A percentile compares a stretch with the other conserved stretches of the same genome.
Evolutionary conservation across 2,329 filamentous ascomycete genomes (phyloP).

Genomic region (Curvularia hawaiiensis): DNA sequence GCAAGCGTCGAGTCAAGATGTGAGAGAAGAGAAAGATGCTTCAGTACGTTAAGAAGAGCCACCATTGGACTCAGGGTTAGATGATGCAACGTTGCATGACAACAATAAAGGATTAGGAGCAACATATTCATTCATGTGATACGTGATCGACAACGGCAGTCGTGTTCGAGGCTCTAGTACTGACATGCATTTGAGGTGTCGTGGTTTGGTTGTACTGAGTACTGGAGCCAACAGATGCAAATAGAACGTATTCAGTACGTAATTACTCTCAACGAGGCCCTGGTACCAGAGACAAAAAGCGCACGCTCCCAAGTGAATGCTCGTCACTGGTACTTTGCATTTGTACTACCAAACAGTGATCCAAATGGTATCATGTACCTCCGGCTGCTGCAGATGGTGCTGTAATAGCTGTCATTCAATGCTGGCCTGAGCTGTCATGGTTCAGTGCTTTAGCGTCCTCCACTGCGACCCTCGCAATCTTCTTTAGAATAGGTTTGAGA

Average conservation of each 20-base stretch:
- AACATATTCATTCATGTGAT: background rate
- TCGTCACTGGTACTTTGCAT: background rate
- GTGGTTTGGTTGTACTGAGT: background rate
- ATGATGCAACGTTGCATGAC: background rate
- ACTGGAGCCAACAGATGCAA: background rate
- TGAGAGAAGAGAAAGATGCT: background rate
- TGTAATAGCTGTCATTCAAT: background rate
- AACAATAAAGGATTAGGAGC: background rate
- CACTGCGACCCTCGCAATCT: conserved; percentile 80
- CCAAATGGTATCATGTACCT: background rate
- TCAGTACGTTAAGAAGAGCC: background rate
- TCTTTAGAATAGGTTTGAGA: conserved; percentile 83
- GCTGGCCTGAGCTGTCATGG: conserved; percentile 25
- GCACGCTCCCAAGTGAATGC: background rate
- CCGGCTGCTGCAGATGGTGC: background rate
- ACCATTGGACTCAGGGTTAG: background rate
- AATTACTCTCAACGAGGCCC: background rate
- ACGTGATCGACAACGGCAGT: background rate
- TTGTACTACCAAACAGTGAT: background rate
- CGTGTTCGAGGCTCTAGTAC: background rate
- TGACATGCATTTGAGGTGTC: conserved; percentile 1
- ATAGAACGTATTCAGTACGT: background rate
- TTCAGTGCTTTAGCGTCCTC: conserved; percentile 64
- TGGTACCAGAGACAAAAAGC: background rate
- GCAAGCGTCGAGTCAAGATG: background rate